Conservation (phyloP, 208 protist genomes). For the Trypanosoma caninum region DNA sequence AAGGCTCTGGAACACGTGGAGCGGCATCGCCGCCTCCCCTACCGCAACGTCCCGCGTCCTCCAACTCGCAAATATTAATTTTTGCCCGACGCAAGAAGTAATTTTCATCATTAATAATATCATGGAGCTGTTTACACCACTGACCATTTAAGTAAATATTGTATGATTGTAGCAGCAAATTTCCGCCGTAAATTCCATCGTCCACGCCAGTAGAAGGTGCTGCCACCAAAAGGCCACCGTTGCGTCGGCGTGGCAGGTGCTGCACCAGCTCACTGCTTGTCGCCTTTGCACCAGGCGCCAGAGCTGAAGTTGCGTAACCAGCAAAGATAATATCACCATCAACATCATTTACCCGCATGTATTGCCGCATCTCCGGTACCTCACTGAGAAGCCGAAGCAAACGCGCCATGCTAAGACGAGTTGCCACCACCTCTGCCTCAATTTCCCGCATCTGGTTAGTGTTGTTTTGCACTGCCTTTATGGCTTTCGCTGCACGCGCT, state of each 20-base stretch:
- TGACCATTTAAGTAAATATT: slow-evolving; percentile 82
- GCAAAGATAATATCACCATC: slow-evolving; percentile 58
- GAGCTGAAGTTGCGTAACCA: slow-evolving; percentile 16
- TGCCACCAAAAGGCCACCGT: background rate
- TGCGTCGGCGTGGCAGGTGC: slow-evolving; percentile 7
- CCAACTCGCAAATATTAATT: slow-evolving; percentile 66
- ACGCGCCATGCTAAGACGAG: slow-evolving; percentile 66
- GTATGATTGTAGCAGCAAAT: slow-evolving; percentile 51
- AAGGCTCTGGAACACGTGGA: slow-evolving; percentile 31
- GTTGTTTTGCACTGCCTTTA: slow-evolving; percentile 11
- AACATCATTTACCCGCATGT: slow-evolving; percentile 52
- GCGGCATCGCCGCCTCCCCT: slow-evolving; percentile 27
- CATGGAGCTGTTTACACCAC: slow-evolving; percentile 64
- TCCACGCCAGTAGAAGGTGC: slow-evolving; percentile 56
- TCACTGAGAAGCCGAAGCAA: slow-evolving; percentile 68
- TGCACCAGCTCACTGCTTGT: background rate
- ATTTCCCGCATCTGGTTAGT: slow-evolving; percentile 31
- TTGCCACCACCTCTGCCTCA: slow-evolving; percentile 50
- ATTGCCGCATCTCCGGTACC: slow-evolving; percentile 63
- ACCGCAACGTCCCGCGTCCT: slow-evolving; percentile 44
- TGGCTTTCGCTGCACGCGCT: slow-evolving; percentile 8
- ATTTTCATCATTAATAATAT: slow-evolving; percentile 69
- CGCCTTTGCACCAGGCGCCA: background rate
- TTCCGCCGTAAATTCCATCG: slow-evolving; percentile 77
- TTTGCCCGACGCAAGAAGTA: slow-evolving; percentile 53